Percentiles rank a stretch among this genome's conserved stretches.
Evolutionary conservation across 495 filamentous ascomycete genomes (phyloP).

Genomic region (Pseudomonodictys pantanalensis): DNA sequence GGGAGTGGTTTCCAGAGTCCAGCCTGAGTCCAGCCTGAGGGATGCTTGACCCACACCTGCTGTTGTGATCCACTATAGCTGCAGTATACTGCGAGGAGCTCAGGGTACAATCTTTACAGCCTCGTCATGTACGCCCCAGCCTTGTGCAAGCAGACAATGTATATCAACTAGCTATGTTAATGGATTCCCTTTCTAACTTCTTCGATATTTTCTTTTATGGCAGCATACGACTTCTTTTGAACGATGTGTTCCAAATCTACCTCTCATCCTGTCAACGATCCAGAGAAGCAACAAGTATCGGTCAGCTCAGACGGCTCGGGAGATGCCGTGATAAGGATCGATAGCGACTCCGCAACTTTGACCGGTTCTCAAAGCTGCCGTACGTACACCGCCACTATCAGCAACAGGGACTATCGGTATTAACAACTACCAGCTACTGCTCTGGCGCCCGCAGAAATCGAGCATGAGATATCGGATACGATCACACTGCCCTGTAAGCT

Average conservation of each 20-base stretch:
- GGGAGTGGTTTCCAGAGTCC: slow-evolving; percentile 15
- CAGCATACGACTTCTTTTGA: too few species aligned
- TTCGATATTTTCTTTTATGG: too few species aligned
- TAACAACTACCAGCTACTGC: neutral
- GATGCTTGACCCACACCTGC: neutral
- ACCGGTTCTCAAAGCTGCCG: too few species aligned
- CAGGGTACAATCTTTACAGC: too few species aligned
- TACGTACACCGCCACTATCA: slow-evolving; percentile 2
- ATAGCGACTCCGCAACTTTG: slow-evolving; percentile 10
- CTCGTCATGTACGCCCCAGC: too few species aligned
- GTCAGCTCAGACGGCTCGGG: neutral
- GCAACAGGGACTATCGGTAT: neutral
- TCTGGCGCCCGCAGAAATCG: neutral
- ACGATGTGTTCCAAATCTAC: too few species aligned
- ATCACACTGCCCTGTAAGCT: slow-evolving; percentile 19
- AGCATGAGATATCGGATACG: slow-evolving; percentile 11
- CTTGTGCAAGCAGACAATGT: too few species aligned
- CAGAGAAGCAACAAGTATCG: too few species aligned
- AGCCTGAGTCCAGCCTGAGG: neutral
- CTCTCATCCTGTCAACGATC: too few species aligned
- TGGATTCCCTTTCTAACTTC: too few species aligned
- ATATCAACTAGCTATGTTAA: too few species aligned
- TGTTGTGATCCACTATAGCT: neutral
- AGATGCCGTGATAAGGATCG: slow-evolving; percentile 5
- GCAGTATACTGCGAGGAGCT: neutral